Evolutionary conservation across 495 filamentous ascomycete species (phyloP), one percentile per base, ranked within the genome.

Genomic region (Cercophora scortea): DNA sequence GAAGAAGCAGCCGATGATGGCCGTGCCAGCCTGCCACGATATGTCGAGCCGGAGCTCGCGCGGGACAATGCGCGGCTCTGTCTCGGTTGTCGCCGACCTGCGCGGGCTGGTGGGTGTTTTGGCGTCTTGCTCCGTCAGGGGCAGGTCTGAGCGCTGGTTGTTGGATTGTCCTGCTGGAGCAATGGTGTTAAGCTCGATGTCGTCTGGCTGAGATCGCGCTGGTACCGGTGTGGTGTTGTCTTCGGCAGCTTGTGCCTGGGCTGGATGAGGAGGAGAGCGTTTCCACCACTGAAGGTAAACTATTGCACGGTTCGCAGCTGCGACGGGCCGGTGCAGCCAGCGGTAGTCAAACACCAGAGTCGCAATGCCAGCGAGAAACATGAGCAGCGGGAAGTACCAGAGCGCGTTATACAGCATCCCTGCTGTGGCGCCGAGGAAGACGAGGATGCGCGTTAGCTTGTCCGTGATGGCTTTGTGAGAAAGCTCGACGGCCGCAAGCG

Each of bases 351-450:
- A 87, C 8, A 79, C 39, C 0, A 82, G 62, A 0, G 84, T 82
- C 0, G 70, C 66, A 33, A 83, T 69, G 0, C 82, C 87, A 12
- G 70, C 69, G 1, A 65, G 32, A 10, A 82, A 50, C 76, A 92
- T 85, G 8, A 94, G 59, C 1, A 87, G 62, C 0, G 89, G 89
- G 55, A 90, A 92, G 60, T 90, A 94, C 89, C 87, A 94, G 0
- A 91, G 68, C 0, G 87, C 81, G 50, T 80, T 89, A 55, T 92
- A 90, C 41, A 85, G 75, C 64, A 92, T 67, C 6, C 87, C 89
- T 0, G 84, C 85, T 3, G 77, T 71, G 17, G 72, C 89, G 13
- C 79, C 79, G n/a, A 88, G 60, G 50, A 89, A 81, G 1, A 94
- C 81, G 1, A 91, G 56, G 11, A 87, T 72, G 1, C 88, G 69